Evolutionary conservation across 257 asterid genomes (phyloP), one percentile per base, ranked within the genome.

Genomic region (Apocynum venetum): DNA sequence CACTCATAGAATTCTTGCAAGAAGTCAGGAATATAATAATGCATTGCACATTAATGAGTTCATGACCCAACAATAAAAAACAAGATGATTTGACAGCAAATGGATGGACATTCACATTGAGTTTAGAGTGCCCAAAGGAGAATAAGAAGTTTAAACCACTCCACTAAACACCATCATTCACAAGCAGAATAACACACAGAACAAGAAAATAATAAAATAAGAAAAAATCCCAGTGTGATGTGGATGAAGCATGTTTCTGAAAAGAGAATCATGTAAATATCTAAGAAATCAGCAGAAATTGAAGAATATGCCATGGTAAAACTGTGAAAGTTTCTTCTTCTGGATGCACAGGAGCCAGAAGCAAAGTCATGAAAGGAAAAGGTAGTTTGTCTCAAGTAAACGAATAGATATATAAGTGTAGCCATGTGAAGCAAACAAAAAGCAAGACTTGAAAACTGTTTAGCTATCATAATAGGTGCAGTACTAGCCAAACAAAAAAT

Each of bases 1-100:
- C 97, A 79, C 96, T 92, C 98, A 92, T 92, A 82, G 91, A 91
- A 77, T 94, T 97, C 98, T 25, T 92, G 93, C 90, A 83, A 72
- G 68, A 70, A 36, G 19, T 6, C 17, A 17, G 51, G 59, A 36
- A 49, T n/a, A 56, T 13, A 57, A 52, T 41, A 13, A 25, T 25
- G 31, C 51, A 74, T 15, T 57, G 35, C 44, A 74, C 36, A 59
- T 44, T n/a, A n/a, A 74, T 3, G 36, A 43, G 72, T 43, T n/a
- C 55, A 35, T n/a, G 57, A 7, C 10, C 57, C n/a, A 35, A 17
- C 46, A 20, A 71, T 31, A 20, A 71, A n/a, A 70, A 48, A n/a
- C 10, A 31, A 70, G 57, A 70, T 10, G 17, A 35, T 36, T 12
- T 36, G 69, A 63, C 8, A 36, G 44, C 19, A 35, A 14, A 2